Conservation (phyloP, 2,329 filamentous ascomycete species). For the Colletotrichum melonis region DNA sequence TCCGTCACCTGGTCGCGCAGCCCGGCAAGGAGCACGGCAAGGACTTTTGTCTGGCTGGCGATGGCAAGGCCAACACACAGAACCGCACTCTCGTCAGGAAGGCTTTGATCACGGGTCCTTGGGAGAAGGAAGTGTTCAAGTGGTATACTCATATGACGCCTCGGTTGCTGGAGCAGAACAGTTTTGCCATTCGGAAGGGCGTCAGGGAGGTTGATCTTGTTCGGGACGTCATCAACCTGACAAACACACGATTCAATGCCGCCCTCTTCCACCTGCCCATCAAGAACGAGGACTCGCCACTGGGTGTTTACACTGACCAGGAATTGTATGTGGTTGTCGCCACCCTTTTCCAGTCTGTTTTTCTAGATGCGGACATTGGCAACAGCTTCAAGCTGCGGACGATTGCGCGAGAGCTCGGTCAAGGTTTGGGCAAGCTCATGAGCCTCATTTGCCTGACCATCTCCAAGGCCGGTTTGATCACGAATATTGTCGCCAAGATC, state of each 20-base stretch:
- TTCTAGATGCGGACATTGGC: slow-evolving; percentile 66
- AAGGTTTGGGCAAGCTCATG: slow-evolving; percentile 63
- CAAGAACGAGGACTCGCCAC: slow-evolving; percentile 62
- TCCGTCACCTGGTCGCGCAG: slow-evolving; percentile 65
- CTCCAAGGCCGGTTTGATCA: slow-evolving; percentile 58
- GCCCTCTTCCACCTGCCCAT: slow-evolving; percentile 65
- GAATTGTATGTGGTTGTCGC: slow-evolving; percentile 68
- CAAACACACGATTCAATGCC: slow-evolving; percentile 65
- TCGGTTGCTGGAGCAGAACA: slow-evolving; percentile 43
- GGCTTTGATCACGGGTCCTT: slow-evolving; percentile 43
- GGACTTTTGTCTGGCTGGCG: slow-evolving; percentile 63
- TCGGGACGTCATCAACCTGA: slow-evolving; percentile 59
- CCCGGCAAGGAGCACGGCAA: slow-evolving; percentile 48
- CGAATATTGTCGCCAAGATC: slow-evolving; percentile 58
- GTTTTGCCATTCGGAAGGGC: slow-evolving; percentile 38
- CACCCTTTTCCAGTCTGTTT: slow-evolving; percentile 65
- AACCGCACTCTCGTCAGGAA: slow-evolving; percentile 56
- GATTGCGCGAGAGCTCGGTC: slow-evolving; percentile 59
- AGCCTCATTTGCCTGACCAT: slow-evolving; percentile 62
- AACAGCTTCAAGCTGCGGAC: slow-evolving; percentile 67
- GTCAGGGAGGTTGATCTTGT: slow-evolving; percentile 50
- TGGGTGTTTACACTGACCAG: slow-evolving; percentile 65
- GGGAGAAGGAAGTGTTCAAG: slow-evolving; percentile 37
- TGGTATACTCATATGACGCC: slow-evolving; percentile 40
- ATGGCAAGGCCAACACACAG: slow-evolving; percentile 50